phyloP scores from a whole-genome alignment of 148 eudicot species.

The Rhododendron griersonianum region DNA sequence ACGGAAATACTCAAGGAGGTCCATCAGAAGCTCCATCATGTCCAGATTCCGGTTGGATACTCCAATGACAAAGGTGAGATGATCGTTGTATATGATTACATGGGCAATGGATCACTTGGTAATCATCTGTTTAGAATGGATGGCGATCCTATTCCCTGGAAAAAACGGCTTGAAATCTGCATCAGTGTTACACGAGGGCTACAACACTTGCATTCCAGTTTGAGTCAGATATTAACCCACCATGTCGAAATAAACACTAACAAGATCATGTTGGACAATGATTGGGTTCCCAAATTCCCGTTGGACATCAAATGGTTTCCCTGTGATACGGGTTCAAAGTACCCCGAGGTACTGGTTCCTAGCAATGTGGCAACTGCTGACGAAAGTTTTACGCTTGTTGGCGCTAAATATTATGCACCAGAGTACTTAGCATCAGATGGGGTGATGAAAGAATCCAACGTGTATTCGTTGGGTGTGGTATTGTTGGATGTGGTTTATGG shows the following conservation, averaged over 20 bases:
- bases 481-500: conserved; percentile 10
- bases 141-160: conserved; percentile 15
- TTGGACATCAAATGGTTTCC: neutral
- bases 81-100: neutral
- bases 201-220: conserved; percentile 6
- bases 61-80: neutral
- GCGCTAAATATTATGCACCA: conserved; percentile 10
- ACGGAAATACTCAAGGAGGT: neutral
- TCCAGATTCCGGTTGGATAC: conserved; percentile 2
- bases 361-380: neutral
- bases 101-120: neutral
- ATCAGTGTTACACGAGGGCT: conserved; percentile 12
- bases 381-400: too few relatives aligned
- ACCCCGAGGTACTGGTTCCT: neutral
- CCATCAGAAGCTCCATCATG: neutral
- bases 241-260: neutral
- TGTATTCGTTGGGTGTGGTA: neutral
- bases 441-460: conserved; percentile 12
- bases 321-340: neutral
- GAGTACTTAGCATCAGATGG: neutral
- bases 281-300: conserved; percentile 10
- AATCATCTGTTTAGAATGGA: neutral
- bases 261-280: conserved; percentile 14
- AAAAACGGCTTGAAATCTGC: conserved; percentile 14
- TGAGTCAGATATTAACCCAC: neutral